Conservation (phyloP, 495 filamentous ascomycete species). For the Neurospora pannonica region DNA sequence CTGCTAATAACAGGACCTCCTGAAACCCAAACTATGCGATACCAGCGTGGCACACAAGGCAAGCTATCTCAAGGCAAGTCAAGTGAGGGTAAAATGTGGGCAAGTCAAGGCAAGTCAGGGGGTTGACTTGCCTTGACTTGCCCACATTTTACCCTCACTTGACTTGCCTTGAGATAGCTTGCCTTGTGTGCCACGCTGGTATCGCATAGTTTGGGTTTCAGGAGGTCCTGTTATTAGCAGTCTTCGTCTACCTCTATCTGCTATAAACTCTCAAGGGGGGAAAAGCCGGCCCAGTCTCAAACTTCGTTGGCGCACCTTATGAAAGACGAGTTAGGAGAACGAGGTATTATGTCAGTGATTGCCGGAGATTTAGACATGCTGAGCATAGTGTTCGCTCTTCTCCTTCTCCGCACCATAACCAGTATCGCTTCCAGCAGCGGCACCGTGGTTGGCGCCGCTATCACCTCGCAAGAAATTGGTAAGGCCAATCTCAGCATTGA, state of each 20-base stretch:
- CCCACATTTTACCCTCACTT: too few species aligned
- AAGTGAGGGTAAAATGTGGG: too few species aligned
- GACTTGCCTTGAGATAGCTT: too few species aligned
- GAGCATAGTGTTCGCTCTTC: conserved; percentile 4
- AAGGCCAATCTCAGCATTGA: conserved; percentile 63
- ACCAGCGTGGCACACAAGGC: too few species aligned
- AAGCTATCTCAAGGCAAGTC: too few species aligned
- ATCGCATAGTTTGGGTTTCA: not conserved
- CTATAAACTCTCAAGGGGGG: not conserved
- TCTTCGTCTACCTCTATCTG: not conserved
- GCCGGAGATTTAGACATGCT: not conserved
- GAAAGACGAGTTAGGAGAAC: not conserved
- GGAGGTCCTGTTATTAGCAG: not conserved
- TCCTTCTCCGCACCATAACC: conserved; percentile 17
- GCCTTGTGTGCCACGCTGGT: too few species aligned
- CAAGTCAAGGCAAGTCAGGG: too few species aligned
- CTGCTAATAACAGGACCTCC: not conserved
- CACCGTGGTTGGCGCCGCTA: conserved; percentile 9
- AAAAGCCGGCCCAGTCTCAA: not conserved
- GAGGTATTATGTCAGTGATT: not conserved
- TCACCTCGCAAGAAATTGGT: conserved; percentile 27
- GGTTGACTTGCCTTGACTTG: too few species aligned
- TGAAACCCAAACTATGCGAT: not conserved
- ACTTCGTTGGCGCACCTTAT: not conserved
- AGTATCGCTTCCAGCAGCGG: conserved; percentile 11